Conservation (phyloP, 768 basidiomycete genomes). For the Pleurotus eryngii region DNA sequence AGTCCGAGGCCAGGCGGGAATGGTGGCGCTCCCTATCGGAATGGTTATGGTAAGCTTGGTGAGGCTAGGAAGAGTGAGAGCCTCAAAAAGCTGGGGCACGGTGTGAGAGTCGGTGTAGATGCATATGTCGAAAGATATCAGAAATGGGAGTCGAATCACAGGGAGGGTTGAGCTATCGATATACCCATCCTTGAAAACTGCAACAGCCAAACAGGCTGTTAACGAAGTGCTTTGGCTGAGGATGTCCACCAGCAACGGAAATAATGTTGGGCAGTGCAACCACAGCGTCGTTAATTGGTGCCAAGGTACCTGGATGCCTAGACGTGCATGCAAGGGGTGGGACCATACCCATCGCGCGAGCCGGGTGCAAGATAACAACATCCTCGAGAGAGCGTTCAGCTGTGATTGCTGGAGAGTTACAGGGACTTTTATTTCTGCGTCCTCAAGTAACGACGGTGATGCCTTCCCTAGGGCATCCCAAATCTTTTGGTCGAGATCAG, state of each 20-base stretch:
- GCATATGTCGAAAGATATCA: constrained; percentile 2
- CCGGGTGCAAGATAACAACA: neutral
- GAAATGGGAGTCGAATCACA: constrained; percentile 1
- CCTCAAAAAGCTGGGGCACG: neutral
- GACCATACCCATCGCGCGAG: constrained; percentile 4
- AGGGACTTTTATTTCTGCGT: neutral
- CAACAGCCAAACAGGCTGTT: neutral
- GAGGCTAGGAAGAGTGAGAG: constrained; percentile 5
- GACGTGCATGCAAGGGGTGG: neutral
- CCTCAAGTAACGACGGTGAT: neutral
- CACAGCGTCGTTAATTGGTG: constrained; percentile 7
- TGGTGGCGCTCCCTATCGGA: neutral
- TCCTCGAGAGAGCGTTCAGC: neutral
- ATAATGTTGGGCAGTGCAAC: constrained; percentile 5
- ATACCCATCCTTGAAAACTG: constrained; percentile 3
- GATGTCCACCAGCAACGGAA: neutral
- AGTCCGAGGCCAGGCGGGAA: constrained; percentile 5
- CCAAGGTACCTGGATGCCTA: neutral
- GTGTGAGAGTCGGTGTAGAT: neutral
- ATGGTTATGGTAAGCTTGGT: constrained; percentile 6
- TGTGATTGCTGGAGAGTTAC: neutral
- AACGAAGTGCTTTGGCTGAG: neutral
- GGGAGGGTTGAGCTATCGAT: neutral
- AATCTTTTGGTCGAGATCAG: neutral
- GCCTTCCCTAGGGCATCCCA: neutral